Conservation (phyloP, 2,329 filamentous ascomycete species). For the Calonectria pseudoturangicola region DNA sequence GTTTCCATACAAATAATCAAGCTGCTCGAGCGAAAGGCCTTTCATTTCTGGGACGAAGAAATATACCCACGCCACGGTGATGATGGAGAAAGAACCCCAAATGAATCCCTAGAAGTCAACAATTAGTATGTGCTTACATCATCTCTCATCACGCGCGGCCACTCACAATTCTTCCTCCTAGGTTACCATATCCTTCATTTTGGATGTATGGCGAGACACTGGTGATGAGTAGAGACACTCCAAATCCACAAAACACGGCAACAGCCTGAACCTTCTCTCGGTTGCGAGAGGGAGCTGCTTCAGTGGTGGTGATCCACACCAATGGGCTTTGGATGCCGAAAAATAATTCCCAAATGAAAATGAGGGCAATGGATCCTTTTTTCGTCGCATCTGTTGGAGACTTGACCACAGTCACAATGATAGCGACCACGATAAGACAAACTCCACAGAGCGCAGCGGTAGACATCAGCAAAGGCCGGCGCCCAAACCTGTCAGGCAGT, state of each 20-base stretch:
- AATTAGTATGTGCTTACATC: not conserved
- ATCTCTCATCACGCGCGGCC: too few relatives aligned
- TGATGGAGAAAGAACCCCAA: conserved; percentile 9
- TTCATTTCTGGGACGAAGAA: conserved; percentile 14
- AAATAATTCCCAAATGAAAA: conserved; percentile 10
- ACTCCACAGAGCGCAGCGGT: conserved; percentile 9
- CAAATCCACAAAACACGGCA: conserved; percentile 5
- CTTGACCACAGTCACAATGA: conserved; percentile 8
- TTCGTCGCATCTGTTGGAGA: not conserved
- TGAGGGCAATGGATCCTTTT: not conserved
- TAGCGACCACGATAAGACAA: conserved; percentile 5
- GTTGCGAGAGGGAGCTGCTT: conserved; percentile 13
- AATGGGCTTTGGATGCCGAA: conserved; percentile 9
- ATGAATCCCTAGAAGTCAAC: not conserved
- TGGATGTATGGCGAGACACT: conserved; percentile 17
- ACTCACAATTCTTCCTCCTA: conserved; percentile 15
- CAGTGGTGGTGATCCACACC: conserved; percentile 8
- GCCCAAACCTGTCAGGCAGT: conserved; percentile 6
- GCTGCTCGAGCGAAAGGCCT: conserved; percentile 4
- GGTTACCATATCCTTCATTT: conserved; percentile 14
- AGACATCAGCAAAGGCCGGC: conserved; percentile 2
- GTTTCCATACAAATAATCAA: not conserved
- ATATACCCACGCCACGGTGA: not conserved
- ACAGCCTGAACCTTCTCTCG: conserved; percentile 18
- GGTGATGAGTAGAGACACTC: conserved; percentile 3